phyloP scores from a whole-genome alignment of 768 basidiomycete species.

The Psilocybe cyanescens region DNA sequence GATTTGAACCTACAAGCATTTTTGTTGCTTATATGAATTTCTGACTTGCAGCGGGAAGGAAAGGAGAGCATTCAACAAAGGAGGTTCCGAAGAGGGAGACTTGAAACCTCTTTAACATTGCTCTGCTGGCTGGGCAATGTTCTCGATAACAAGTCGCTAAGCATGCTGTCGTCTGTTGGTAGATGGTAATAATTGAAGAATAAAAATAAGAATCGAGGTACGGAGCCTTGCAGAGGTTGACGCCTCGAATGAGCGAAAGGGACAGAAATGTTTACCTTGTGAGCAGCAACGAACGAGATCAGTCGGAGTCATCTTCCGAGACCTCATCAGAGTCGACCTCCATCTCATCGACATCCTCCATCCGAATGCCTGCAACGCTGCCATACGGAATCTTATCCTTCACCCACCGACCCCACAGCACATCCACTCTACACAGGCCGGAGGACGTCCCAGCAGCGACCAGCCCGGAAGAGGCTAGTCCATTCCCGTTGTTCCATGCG shows the following conservation, averaged over 20 bases:
- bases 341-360: conserved; percentile 53
- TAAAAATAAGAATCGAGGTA: background rate
- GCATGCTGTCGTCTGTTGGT: background rate
- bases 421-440: conserved; percentile 87
- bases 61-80: too few relatives aligned
- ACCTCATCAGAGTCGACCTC: conserved; percentile 47
- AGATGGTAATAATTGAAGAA: background rate
- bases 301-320: conserved; percentile 24
- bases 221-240: background rate
- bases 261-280: too few relatives aligned
- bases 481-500: conserved; percentile 80
- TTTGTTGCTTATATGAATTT: too few relatives aligned
- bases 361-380: conserved; percentile 61
- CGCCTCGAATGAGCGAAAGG: too few relatives aligned
- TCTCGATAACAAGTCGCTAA: too few relatives aligned
- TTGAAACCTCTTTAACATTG: too few relatives aligned
- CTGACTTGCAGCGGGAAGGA: too few relatives aligned
- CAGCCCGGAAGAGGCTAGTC: conserved; percentile 58
- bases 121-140: too few relatives aligned
- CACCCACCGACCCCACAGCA: conserved; percentile 75
- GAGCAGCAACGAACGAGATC: background rate
- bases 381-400: conserved; percentile 69
- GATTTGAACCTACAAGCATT: too few relatives aligned
- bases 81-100: too few relatives aligned
- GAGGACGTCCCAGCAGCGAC: conserved; percentile 83